Base-by-base conservation (phyloP, 2,329 filamentous ascomycete genomes). In the Fusarium odoratissimum region DNA sequence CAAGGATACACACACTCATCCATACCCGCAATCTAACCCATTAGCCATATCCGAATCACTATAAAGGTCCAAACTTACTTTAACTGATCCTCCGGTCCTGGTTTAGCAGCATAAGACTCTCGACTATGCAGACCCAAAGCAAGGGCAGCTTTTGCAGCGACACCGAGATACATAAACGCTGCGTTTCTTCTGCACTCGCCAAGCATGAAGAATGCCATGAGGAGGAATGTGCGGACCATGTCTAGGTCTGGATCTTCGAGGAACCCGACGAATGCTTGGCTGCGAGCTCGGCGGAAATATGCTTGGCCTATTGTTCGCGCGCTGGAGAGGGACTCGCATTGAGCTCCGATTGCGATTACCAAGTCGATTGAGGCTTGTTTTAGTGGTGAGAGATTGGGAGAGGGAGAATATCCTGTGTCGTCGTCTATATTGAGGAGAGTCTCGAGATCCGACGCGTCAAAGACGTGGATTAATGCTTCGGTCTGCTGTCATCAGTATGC, bases 191-290 rank as follows among this genome's bases (percentile, higher is more conserved):
- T 82, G 68, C 89, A 84, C 44, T 82, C 76, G 38, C 88, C 89
- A 38, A 92, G 88, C 83, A 93, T 91, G 85, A 92, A 93, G 21
- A 92, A 92, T 12, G 90, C 93, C 82, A 94, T 93, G 80, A 94
- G 72, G 6, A 78, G 57, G 31, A 78, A 78, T 0, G 69, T 65
- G 11, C 75, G 64, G 3, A 78, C 74, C 73, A 78, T 75, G 12
- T 78, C 74, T 2, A 78, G 37, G 23, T 77, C 75, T 4, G 76
- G 76, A 19, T 78, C 76, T 31, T 78, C 72, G 1, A 78, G 76
- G 28, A 78, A 76, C 0, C 67, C 71, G 9, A 67, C 44, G n/a
- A 78, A 78, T 2, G 70, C 73, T 14, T 60, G 63, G 16, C 56
- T 65, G 21, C 75, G 76, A 2, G 85, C 87, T 28, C 83, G 82